Percentiles rank a stretch among this genome's conserved stretches.
Conservation (phyloP, 2,329 filamentous ascomycete genomes). For the Parasarocladium wereldwijsianum region DNA sequence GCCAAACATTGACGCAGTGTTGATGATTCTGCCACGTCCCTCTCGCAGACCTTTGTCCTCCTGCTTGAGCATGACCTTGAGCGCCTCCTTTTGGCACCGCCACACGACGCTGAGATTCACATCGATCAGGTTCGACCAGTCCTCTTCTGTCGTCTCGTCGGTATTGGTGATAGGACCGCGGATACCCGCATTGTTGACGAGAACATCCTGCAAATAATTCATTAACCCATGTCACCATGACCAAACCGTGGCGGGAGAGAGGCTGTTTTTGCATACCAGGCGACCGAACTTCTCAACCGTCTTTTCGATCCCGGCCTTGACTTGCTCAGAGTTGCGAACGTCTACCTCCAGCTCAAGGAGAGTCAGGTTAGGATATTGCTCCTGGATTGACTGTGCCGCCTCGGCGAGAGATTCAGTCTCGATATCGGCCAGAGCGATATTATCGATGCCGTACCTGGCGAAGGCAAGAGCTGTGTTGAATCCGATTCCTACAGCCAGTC, state of each 20-base stretch:
- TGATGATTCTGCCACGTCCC: slow-evolving; percentile 37
- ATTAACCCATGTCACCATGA: too few relatives aligned
- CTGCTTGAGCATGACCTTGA: slow-evolving; percentile 34
- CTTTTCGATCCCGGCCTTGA: slow-evolving; percentile 25
- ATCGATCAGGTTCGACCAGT: slow-evolving; percentile 34
- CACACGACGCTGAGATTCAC: slow-evolving; percentile 42
- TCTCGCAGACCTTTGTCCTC: slow-evolving; percentile 23
- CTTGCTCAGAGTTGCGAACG: slow-evolving; percentile 25
- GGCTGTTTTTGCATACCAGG: too few relatives aligned
- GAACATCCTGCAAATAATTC: too few relatives aligned
- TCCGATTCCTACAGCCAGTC: slow-evolving; percentile 27
- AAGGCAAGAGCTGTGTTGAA: slow-evolving; percentile 29
- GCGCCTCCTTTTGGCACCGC: slow-evolving; percentile 38
- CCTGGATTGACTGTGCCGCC: slow-evolving; percentile 18
- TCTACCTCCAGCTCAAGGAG: slow-evolving; percentile 28
- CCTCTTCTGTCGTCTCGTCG: slow-evolving; percentile 26
- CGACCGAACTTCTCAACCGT: slow-evolving; percentile 31
- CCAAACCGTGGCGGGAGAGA: too few relatives aligned
- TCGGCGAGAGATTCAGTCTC: slow-evolving; percentile 17
- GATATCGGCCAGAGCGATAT: slow-evolving; percentile 30
- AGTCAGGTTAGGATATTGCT: slow-evolving; percentile 22
- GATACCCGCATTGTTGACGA: slow-evolving; percentile 41
- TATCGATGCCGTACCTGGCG: slow-evolving; percentile 28
- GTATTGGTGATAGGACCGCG: slow-evolving; percentile 24
- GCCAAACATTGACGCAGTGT: slow-evolving; percentile 36